Evolutionary conservation across 2,329 filamentous ascomycete species (phyloP), one percentile per base, ranked within the genome.

Genomic region (Fusarium decemcellulare): DNA sequence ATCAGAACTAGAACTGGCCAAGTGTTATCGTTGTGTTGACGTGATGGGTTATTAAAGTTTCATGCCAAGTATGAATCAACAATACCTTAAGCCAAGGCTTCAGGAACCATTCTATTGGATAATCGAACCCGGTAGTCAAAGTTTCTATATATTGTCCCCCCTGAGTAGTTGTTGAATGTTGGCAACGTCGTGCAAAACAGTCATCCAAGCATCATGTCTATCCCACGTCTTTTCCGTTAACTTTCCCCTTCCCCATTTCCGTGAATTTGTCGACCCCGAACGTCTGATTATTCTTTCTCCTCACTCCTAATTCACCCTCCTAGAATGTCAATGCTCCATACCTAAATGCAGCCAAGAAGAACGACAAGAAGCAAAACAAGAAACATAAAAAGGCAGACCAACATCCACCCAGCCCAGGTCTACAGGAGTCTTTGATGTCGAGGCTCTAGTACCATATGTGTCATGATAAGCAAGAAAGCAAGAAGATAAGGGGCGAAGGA

Each of bases 401-500:
- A 42, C 14, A 59, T 56, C 29, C 40, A 34, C 27, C 55, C 14
- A 56, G 32, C 44, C 46, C 14, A 46, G 37, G 36, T 58, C 43
- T 64, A 53, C 59, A 50, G 58, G 10, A 57, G 47, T 44, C 46
- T 52, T 55, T 61, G 36, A 29, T 51, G 34, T 51, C 51, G 46
- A 47, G 29, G 63, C 32, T 67, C 58, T 59, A 54, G 50, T 54
- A 34, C 60, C 30, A 43, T 63, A 37, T 56, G 62, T 53, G 42
- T 63, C 54, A 43, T 67, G 40, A 58, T 12, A 30, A 53, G 15
- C 50, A 64, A 53, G 16, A 40, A 54, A 23, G 32, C 59, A 59
- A 37, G 32, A 23, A 36, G 32, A 39, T 16, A 51, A 59, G 27
- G 37, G 39, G 23, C 23, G 27, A 50, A 52, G 27, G 50, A 52